Evolutionary conservation across 768 basidiomycete genomes (phyloP).

Genomic region (Russula olivacea): DNA sequence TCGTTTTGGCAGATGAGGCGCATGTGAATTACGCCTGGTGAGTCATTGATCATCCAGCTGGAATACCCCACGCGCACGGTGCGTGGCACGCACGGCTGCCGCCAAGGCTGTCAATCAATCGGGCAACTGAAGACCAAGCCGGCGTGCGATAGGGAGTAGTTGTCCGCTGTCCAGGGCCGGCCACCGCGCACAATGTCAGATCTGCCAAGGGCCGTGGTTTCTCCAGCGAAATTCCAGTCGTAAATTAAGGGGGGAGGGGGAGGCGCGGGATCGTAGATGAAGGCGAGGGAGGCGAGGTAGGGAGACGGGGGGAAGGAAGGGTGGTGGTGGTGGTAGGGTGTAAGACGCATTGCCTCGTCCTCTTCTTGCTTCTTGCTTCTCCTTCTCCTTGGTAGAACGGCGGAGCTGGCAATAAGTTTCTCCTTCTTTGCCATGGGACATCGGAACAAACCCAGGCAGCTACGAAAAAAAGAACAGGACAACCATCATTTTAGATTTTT

Average conservation of each 20-base stretch:
- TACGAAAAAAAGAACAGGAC: neutral
- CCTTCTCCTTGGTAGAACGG: neutral
- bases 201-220: neutral
- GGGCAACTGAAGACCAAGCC: neutral
- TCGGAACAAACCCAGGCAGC: neutral
- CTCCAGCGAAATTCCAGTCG: neutral
- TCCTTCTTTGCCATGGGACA: neutral
- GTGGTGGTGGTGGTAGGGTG: neutral
- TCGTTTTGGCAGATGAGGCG: neutral
- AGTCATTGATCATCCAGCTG: neutral
- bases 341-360: neutral
- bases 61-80: neutral
- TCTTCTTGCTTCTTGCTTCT: neutral
- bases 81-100: neutral
- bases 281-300: neutral
- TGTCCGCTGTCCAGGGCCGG: neutral
- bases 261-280: neutral
- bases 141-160: neutral
- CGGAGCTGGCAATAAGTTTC: neutral
- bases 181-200: neutral
- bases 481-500: neutral
- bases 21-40: neutral
- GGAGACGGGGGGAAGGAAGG: neutral
- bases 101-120: neutral
- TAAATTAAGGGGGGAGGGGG: neutral